Evolutionary conservation across 768 basidiomycete genomes (phyloP), one percentile per base, ranked within the genome.

Genomic region (Xerocomus potaroensis): DNA sequence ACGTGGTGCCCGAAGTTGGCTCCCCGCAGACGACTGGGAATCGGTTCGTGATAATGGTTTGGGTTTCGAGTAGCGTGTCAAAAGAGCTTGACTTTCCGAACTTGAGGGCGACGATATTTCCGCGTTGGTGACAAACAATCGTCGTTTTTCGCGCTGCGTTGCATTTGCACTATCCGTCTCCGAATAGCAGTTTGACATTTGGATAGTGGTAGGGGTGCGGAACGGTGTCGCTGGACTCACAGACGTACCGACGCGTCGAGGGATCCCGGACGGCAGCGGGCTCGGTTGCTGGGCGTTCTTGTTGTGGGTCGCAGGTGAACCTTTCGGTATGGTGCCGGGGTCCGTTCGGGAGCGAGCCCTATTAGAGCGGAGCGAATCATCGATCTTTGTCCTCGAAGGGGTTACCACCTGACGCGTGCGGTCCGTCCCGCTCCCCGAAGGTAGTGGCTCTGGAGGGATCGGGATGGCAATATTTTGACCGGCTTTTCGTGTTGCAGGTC

Each of bases 41-140:
- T 63, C 58, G 1, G 59, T 38, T 21, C 64, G 56, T 1, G 46
- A 15, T 3, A 55, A 43, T 4, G 38, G 12, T 14, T 56, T 59
- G 14, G 46, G 34, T 36, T 56, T 66, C 8, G 45, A 14, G 47
- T 36, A 50, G 21, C 54, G 54, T 27, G 23, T 31, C 31, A 50
- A 35, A 6, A 45, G 41, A 4, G 41, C 50, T 14, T 72, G 72
- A 37, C 68, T 67, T 22, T 72, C 75, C 3, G 72, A 73, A 38
- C 73, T 66, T 16, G 65, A 69, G 8, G 75, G 72, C 3, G 70
- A 60, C n/a, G 69, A 56, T 10, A 72, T 66, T 34, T 71, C 70
- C 1, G 71, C 69, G 46, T 76, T 77, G 7, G 73, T 66, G 21
- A 78, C 72, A 10, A 70, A 71, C 15, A 77, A 59, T 33, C 69